A percentile compares a stretch with the other conserved stretches of the same genome.
These are phyloP conservation scores for Aspergillus olivimuriae DNA, from an alignment of 495 filamentous ascomycete genomes.

Conservation along the genomic window DNA sequence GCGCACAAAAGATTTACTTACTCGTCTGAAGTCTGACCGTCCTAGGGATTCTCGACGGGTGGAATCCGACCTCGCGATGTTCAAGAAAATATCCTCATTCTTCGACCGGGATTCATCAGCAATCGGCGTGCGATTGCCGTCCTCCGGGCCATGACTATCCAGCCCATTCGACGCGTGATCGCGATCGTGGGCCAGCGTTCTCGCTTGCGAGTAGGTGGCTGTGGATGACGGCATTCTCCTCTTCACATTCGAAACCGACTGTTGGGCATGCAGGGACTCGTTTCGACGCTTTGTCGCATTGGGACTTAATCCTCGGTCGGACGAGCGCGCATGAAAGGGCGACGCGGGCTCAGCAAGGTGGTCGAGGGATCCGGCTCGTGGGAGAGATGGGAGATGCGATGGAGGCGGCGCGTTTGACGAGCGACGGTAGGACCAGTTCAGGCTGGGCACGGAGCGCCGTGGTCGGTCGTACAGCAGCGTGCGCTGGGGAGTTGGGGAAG, in stretches of 20 bases:
- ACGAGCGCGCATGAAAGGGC: conserved; percentile 10
- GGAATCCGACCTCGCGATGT: conserved; percentile 53
- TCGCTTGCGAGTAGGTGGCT: conserved; percentile 12
- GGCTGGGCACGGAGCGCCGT: conserved; percentile 16
- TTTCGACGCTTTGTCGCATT: conserved; percentile 30
- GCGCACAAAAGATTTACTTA: too few relatives aligned
- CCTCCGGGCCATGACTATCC: conserved; percentile 17
- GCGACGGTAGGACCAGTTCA: conserved; percentile 12
- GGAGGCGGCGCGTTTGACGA: conserved; percentile 1
- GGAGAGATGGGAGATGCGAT: conserved; percentile 7
- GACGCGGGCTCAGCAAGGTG: conserved; percentile 13
- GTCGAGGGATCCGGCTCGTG: conserved; percentile 1
- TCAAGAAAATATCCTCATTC: conserved; percentile 58
- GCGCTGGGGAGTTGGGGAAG: conserved; percentile 13
- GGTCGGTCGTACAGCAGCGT: conserved; percentile 15
- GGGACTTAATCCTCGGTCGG: conserved; percentile 16
- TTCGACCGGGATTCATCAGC: conserved; percentile 30
- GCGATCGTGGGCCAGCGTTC: conserved; percentile 29
- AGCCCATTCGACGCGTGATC: conserved; percentile 21
- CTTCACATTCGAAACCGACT: conserved; percentile 18
- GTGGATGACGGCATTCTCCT: conserved; percentile 24
- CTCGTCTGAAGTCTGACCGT: conserved; percentile 43
- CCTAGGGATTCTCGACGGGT: conserved; percentile 38
- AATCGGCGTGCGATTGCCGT: conserved; percentile 15
- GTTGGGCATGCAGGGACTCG: conserved; percentile 24